Percentiles rank a stretch among this genome's conserved stretches.
These are phyloP conservation scores for Didymellaceae sp. DNA, from an alignment of 2,329 filamentous ascomycete genomes.

Conservation along the genomic window DNA sequence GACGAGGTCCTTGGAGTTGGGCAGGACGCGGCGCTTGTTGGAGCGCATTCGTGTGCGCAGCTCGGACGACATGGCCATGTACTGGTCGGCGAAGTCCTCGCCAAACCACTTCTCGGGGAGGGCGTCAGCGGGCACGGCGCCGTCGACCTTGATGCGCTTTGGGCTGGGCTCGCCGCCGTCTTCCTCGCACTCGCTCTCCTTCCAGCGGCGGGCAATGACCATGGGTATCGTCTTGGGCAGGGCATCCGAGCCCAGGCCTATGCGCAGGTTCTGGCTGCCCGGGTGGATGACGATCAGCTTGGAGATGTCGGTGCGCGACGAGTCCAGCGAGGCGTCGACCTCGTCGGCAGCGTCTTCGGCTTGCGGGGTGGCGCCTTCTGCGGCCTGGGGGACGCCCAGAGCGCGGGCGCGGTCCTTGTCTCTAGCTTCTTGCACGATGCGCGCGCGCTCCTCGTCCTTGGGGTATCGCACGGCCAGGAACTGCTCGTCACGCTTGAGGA, in stretches of 20 bases:
- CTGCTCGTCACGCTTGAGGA: constrained; percentile 97
- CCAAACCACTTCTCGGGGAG: constrained; percentile 83
- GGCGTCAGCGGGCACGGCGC: constrained; percentile 65
- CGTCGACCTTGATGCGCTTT: constrained; percentile 67
- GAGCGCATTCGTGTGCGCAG: constrained; percentile 88
- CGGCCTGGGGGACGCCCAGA: constrained; percentile 64
- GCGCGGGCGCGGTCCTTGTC: constrained; percentile 87
- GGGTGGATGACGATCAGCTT: constrained; percentile 95
- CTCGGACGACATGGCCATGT: constrained; percentile 81
- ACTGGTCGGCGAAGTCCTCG: constrained; percentile 73
- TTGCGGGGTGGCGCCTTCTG: constrained; percentile 33
- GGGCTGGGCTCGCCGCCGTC: constrained; percentile 79
- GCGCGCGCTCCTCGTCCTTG: constrained; percentile 82
- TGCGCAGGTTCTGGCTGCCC: constrained; percentile 92
- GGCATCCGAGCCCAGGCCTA: constrained; percentile 94
- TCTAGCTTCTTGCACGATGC: constrained; percentile 83
- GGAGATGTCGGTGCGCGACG: constrained; percentile 68
- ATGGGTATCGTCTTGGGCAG: constrained; percentile 93
- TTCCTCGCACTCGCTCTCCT: constrained; percentile 82
- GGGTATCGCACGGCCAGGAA: constrained; percentile 87
- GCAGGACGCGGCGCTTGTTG: constrained; percentile 92
- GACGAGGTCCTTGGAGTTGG: constrained; percentile 96
- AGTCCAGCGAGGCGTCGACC: constrained; percentile 30
- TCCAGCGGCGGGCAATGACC: constrained; percentile 82
- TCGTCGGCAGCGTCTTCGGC: constrained; percentile 43